Conservation (phyloP, 441 rosid genomes). For the Euphorbia neoarborescens region DNA sequence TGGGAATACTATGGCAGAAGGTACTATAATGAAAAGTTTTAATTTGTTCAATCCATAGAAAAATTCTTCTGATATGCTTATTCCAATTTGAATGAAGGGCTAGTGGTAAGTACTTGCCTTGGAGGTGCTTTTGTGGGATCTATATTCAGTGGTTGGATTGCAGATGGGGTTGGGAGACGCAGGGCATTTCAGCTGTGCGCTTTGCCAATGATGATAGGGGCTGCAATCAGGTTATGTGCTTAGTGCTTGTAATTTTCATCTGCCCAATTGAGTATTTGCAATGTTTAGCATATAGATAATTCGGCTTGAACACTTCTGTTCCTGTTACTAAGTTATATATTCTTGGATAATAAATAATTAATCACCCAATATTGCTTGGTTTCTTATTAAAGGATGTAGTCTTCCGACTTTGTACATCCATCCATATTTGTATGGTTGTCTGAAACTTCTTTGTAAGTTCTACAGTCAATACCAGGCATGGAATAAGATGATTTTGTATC, state of each 20-base stretch:
- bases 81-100: conserved; percentile 44
- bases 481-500: neutral
- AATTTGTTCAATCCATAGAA: neutral
- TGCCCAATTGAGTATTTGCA: neutral
- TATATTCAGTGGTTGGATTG: conserved; percentile 73
- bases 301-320: neutral
- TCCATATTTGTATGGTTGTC: neutral
- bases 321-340: neutral
- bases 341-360: neutral
- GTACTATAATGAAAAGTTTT: conserved; percentile 24
- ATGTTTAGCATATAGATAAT: neutral
- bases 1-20: conserved; percentile 76
- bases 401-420: neutral
- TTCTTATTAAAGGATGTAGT: neutral
- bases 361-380: neutral
- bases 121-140: conserved; percentile 93
- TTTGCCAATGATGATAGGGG: conserved; percentile 80
- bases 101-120: conserved; percentile 86
- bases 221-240: conserved; percentile 62
- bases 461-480: neutral
- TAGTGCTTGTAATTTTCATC: neutral
- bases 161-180: conserved; percentile 89
- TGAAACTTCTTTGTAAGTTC: neutral
- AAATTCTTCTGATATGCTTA: conserved; percentile 4
- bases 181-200: conserved; percentile 88